Percentiles rank a stretch among this genome's conserved stretches.
Evolutionary conservation across 371 early-diverging fungal genomes (phyloP).

Genomic region (Nematocida major): DNA sequence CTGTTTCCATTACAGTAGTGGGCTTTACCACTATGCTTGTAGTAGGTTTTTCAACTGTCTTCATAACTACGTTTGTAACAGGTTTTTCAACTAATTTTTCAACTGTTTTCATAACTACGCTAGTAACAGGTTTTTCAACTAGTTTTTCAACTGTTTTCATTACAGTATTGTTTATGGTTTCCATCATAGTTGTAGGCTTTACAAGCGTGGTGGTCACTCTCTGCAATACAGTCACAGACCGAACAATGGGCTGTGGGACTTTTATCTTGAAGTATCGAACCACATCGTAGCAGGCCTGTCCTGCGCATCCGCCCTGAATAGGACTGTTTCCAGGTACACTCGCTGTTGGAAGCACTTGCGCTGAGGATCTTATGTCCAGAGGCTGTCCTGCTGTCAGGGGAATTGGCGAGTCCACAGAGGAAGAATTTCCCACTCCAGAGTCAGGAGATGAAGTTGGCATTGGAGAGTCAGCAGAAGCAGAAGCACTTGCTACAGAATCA

Average conservation of each 20-base stretch:
- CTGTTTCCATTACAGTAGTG: not conserved
- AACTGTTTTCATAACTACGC: not conserved
- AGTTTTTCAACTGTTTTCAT: not conserved
- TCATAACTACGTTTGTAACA: no score
- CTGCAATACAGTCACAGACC: not conserved
- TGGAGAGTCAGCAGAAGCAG: not conserved
- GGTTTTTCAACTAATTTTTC: not conserved
- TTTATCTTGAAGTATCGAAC: constrained; percentile 51
- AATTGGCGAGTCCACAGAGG: not conserved
- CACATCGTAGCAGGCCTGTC: constrained; percentile 30
- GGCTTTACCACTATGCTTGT: not conserved
- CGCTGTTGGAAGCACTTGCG: not conserved
- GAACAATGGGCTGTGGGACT: constrained; percentile 20
- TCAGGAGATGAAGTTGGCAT: not conserved
- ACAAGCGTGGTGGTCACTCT: not conserved
- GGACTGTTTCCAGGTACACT: not conserved
- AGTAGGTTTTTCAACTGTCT: not conserved
- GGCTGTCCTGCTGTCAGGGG: no score
- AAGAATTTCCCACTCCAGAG: not conserved
- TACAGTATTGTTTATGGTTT: not conserved
- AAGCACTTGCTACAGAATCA: not conserved
- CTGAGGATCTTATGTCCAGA: no score
- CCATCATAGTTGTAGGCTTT: not conserved
- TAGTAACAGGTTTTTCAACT: not conserved
- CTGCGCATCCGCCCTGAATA: not conserved